Percentiles rank a stretch among this genome's conserved stretches.
phyloP scores from a whole-genome alignment of 345 rosid genomes.

The Limnanthes douglasii region DNA sequence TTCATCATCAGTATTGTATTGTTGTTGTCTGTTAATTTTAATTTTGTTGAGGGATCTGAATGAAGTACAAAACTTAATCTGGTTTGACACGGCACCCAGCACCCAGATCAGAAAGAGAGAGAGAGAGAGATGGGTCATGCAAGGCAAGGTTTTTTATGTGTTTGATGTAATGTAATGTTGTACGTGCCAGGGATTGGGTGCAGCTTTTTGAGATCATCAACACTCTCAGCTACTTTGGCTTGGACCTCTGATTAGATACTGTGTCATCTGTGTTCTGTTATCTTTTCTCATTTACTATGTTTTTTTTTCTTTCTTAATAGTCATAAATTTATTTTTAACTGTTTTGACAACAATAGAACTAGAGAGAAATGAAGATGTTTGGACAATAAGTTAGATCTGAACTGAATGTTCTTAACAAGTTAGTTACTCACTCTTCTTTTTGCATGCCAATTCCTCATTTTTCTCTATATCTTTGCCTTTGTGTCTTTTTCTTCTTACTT shows the following conservation, averaged over 20 bases:
- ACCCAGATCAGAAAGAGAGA: slow-evolving; percentile 14
- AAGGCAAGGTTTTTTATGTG: slow-evolving; percentile 18
- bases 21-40: slow-evolving; percentile 1
- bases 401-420: slow-evolving; percentile 46
- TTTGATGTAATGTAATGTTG: slow-evolving; percentile 26
- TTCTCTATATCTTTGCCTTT: too few relatives aligned
- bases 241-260: slow-evolving; percentile 22
- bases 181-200: slow-evolving; percentile 46
- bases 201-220: slow-evolving; percentile 62
- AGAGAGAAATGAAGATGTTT: slow-evolving; percentile 15
- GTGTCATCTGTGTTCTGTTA: slow-evolving; percentile 11
- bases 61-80: slow-evolving; percentile 13
- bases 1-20: slow-evolving; percentile 6
- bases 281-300: slow-evolving; percentile 4
- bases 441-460: too few relatives aligned
- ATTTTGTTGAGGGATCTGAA: slow-evolving; percentile 6
- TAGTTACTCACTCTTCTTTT: too few relatives aligned
- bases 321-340: slow-evolving; percentile 6
- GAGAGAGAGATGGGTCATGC: slow-evolving; percentile 27
- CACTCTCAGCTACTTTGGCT: slow-evolving; percentile 71
- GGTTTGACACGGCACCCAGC: slow-evolving; percentile 19
- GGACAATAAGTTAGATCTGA: slow-evolving; percentile 45
- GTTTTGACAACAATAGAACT: slow-evolving; percentile 12
- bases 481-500: too few relatives aligned
- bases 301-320: not conserved